Percentiles rank a stretch among this genome's conserved stretches.
These are phyloP conservation scores for Chlorella sorokiniana DNA, from an alignment of 139 green algal species.

Conservation along the genomic window DNA sequence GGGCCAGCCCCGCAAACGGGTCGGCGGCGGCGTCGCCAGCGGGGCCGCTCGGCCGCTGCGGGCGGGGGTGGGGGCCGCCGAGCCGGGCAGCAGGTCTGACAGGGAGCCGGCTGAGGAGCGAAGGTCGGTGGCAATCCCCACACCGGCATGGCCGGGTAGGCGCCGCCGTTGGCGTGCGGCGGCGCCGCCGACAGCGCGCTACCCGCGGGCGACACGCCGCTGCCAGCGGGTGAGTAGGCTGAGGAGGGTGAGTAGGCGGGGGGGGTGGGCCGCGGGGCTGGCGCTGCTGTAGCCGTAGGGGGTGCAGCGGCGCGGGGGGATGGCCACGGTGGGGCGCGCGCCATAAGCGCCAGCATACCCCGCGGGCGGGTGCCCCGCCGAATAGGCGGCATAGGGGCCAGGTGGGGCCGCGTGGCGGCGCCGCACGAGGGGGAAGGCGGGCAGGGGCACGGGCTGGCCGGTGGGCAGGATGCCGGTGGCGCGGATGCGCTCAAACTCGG, in stretches of 20 bases:
- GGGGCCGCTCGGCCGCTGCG: neutral
- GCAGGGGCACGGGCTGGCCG: slow-evolving; percentile 32
- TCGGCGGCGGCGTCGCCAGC: neutral
- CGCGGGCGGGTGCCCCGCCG: neutral
- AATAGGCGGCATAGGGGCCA: neutral
- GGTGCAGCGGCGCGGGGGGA: slow-evolving; percentile 19
- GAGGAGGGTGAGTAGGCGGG: slow-evolving; percentile 13
- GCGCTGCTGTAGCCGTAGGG: neutral
- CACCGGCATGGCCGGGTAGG: neutral
- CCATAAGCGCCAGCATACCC: neutral
- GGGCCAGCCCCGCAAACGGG: slow-evolving; percentile 30
- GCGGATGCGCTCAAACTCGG: slow-evolving; percentile 47
- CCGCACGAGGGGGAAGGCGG: neutral
- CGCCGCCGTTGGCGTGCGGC: neutral
- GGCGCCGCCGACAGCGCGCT: neutral
- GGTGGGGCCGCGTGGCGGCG: neutral
- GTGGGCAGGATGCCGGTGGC: slow-evolving; percentile 45
- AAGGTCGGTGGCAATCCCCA: neutral
- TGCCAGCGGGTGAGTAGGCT: neutral
- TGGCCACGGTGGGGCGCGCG: slow-evolving; percentile 20
- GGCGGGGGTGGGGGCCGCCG: neutral
- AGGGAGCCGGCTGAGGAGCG: slow-evolving; percentile 13
- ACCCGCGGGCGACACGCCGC: neutral
- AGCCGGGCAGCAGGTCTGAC: neutral
- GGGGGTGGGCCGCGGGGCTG: neutral